These are phyloP conservation scores for Erucastrum elatum DNA, from an alignment of 345 rosid species.

Conservation along the genomic window DNA sequence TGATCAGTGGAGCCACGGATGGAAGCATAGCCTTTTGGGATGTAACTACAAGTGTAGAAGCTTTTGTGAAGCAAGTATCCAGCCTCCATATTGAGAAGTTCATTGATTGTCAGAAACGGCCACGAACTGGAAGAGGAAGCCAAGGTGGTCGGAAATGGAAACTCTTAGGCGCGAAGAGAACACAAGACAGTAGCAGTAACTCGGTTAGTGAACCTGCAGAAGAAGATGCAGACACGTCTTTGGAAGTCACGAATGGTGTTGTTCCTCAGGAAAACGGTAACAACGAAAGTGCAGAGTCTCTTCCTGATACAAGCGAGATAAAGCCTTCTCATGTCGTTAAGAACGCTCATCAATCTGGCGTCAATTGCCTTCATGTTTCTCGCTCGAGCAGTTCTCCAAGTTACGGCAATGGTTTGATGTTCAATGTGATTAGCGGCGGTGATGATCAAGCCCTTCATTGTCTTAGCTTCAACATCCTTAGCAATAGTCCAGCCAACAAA, in stretches of 20 bases:
- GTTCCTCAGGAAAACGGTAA: slow-evolving; percentile 33
- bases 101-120: slow-evolving; percentile 67
- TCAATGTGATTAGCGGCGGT: slow-evolving; percentile 74
- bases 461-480: slow-evolving; percentile 45
- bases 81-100: slow-evolving; percentile 53
- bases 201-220: slow-evolving; percentile 26
- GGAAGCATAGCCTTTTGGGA: slow-evolving; percentile 95
- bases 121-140: slow-evolving; percentile 94
- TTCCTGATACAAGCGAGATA: slow-evolving; percentile 54
- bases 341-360: slow-evolving; percentile 82
- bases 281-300: slow-evolving; percentile 37
- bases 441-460: slow-evolving; percentile 91
- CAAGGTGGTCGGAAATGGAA: slow-evolving; percentile 93
- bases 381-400: slow-evolving; percentile 38
- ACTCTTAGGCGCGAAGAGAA: slow-evolving; percentile 42
- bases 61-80: slow-evolving; percentile 62
- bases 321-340: slow-evolving; percentile 54
- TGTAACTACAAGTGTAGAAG: slow-evolving; percentile 62
- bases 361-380: slow-evolving; percentile 79
- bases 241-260: slow-evolving; percentile 26
- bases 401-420: slow-evolving; percentile 42
- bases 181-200: slow-evolving; percentile 18
- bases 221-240: slow-evolving; percentile 26
- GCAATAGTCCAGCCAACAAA: slow-evolving; percentile 9
- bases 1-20: slow-evolving; percentile 89